Evolutionary conservation across 225 moss, liverwort and hornwort species (phyloP).

Genomic region (Polytrichum commune): DNA sequence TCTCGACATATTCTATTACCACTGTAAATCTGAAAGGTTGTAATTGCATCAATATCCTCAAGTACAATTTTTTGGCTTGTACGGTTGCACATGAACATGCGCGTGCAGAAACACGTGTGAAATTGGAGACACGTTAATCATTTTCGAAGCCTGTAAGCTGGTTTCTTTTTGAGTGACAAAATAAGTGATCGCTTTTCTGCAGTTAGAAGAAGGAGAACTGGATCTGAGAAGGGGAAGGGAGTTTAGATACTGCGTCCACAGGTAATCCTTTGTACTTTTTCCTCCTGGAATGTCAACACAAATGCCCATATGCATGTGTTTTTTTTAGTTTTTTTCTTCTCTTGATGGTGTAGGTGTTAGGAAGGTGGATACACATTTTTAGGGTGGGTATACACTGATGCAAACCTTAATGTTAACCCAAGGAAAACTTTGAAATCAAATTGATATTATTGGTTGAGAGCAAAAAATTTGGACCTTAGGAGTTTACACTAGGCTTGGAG

Average conservation of each 20-base stretch:
- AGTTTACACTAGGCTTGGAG: no score
- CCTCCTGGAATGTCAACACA: neutral
- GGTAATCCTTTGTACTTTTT: conserved; percentile 21
- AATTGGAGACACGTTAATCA: no score
- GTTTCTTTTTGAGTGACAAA: neutral
- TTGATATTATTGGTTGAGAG: neutral
- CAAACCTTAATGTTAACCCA: neutral
- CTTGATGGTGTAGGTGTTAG: neutral
- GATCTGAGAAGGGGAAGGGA: conserved; percentile 74
- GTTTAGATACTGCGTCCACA: conserved; percentile 67
- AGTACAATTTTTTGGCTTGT: neutral
- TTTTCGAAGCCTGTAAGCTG: neutral
- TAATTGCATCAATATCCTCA: neutral
- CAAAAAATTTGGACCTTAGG: no score
- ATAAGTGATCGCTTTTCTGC: conserved; percentile 12
- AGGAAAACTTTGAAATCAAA: neutral
- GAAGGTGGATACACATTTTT: no score
- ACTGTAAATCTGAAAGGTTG: neutral
- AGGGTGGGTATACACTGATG: no score
- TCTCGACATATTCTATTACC: neutral
- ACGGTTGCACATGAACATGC: neutral
- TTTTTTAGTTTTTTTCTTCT: neutral
- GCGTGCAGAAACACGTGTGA: no score
- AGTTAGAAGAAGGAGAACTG: conserved; percentile 94
- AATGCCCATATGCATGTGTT: neutral